phyloP scores from a whole-genome alignment of 345 rosid species.

The Camelina sativa region DNA sequence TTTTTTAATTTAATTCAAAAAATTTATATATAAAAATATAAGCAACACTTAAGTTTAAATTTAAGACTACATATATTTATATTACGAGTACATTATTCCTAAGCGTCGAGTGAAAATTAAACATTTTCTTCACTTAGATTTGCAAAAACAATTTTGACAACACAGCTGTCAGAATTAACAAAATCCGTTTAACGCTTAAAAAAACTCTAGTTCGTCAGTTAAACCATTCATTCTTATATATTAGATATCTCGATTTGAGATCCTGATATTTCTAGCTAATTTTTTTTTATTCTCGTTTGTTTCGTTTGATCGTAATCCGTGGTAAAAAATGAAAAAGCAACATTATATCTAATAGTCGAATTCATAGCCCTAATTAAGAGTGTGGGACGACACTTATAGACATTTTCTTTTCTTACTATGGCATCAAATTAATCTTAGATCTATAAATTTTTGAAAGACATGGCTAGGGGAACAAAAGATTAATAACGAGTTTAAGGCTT shows the following conservation, averaged over 20 bases:
- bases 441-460: not conserved
- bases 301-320: not conserved
- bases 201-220: not conserved
- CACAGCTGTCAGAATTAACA: not conserved
- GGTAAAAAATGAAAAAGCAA: not conserved
- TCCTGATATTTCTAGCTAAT: not conserved
- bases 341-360: not conserved
- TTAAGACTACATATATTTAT: not conserved
- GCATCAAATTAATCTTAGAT: not conserved
- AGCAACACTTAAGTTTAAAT: not conserved
- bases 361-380: not conserved
- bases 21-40: not conserved
- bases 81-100: not conserved
- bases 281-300: not conserved
- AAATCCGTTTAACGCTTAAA: not conserved
- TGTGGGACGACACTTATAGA: not conserved
- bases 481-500: not conserved
- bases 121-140: not conserved
- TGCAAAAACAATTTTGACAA: not conserved
- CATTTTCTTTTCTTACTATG: not conserved
- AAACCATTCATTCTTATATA: not conserved
- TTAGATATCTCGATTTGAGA: not conserved
- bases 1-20: not conserved
- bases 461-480: not conserved
- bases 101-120: not conserved